These are phyloP conservation scores for Mediolabrus comicus DNA, from an alignment of 108 stramenopile genomes.

Conservation along the genomic window DNA sequence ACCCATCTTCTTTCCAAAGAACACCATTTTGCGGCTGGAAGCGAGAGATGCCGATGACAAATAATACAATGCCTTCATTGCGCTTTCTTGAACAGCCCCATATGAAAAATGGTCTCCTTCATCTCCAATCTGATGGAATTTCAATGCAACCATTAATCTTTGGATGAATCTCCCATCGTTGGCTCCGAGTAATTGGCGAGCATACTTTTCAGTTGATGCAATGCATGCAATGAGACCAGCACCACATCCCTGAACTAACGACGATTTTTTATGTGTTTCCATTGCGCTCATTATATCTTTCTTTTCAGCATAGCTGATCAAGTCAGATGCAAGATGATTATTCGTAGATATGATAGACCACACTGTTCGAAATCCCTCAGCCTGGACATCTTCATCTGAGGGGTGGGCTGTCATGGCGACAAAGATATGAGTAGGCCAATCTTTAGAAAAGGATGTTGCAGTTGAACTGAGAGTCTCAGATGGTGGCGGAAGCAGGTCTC, in stretches of 20 bases:
- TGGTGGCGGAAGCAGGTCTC: not conserved
- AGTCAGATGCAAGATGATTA: constrained; percentile 5
- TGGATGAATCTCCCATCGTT: constrained; percentile 23
- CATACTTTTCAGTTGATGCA: constrained; percentile 2
- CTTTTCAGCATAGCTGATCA: constrained; percentile 6
- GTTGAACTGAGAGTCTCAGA: not conserved
- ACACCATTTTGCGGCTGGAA: not conserved
- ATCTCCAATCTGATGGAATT: not conserved
- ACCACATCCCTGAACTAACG: constrained; percentile 13
- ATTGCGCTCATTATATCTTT: constrained; percentile 13
- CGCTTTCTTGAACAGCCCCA: constrained; percentile 12
- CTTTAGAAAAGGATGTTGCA: not conserved
- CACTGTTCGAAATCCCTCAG: constrained; percentile 13
- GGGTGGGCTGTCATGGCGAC: constrained; percentile 1
- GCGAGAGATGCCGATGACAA: constrained; percentile 28
- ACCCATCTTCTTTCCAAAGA: constrained; percentile 29
- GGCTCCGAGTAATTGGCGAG: constrained; percentile 11
- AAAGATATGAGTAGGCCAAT: not conserved
- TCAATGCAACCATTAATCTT: constrained; percentile 18
- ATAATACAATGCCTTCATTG: constrained; percentile 27
- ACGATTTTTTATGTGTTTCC: constrained; percentile 7
- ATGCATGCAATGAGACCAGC: constrained; percentile 22
- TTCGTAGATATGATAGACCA: constrained; percentile 12
- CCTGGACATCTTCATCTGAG: constrained; percentile 12
- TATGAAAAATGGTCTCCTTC: not conserved